A percentile compares a stretch with the other conserved stretches of the same genome.
Evolutionary conservation across 2,329 filamentous ascomycete genomes (phyloP).

Genomic region (Gnomoniopsis sp.): DNA sequence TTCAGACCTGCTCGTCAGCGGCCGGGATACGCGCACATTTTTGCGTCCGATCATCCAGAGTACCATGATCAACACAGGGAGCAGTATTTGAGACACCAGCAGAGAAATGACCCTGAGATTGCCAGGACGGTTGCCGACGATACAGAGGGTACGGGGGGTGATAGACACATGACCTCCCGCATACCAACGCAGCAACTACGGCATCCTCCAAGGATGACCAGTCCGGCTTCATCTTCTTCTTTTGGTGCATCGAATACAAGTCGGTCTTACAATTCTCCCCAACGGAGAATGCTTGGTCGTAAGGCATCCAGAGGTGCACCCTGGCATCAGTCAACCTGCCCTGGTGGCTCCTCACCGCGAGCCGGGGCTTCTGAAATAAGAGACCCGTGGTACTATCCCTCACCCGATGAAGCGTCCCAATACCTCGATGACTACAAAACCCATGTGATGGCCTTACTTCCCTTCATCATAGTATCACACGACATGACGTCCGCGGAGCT

Average conservation of each 20-base stretch:
- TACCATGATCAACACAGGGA: neutral
- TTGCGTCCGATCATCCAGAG: neutral
- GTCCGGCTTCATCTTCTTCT: neutral
- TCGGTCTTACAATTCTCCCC: neutral
- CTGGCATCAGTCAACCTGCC: neutral
- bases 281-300: neutral
- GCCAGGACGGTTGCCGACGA: neutral
- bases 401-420: slow-evolving; percentile 33
- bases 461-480: slow-evolving; percentile 41
- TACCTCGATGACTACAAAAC: slow-evolving; percentile 36
- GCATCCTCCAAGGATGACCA: neutral
- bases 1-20: neutral
- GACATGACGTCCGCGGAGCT: slow-evolving; percentile 34
- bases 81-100: neutral
- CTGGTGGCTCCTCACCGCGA: neutral
- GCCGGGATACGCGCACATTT: neutral
- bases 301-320: neutral
- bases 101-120: neutral
- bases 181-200: neutral
- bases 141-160: neutral
- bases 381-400: neutral
- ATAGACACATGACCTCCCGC: neutral
- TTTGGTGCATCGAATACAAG: neutral
- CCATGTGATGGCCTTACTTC: slow-evolving; percentile 35
- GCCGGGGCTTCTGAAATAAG: neutral